Conservation (phyloP, 192 early-diverging fungal genomes). For the Coemansia sp. region DNA sequence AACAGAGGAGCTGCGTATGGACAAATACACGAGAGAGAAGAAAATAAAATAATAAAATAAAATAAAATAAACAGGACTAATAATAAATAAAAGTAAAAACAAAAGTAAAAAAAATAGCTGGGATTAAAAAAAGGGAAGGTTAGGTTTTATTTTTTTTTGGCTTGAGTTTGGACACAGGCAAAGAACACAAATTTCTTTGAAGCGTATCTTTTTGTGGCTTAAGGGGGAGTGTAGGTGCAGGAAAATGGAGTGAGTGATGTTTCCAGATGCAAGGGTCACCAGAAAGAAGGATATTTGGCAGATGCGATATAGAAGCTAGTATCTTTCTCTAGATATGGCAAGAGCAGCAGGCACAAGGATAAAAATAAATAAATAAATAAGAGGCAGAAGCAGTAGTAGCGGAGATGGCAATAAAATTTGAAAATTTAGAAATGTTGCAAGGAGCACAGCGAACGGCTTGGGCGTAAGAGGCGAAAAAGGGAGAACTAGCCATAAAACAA, state of each 20-base stretch:
- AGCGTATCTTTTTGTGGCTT: slow-evolving; percentile 1
- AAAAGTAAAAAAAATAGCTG: slow-evolving; percentile 13
- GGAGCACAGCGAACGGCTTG: not conserved
- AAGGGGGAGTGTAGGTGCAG: not conserved
- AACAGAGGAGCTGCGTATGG: not conserved
- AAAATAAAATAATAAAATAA: not conserved
- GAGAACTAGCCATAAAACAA: not conserved
- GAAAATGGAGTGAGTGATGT: not conserved
- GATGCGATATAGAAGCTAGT: not conserved
- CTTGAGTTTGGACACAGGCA: not conserved
- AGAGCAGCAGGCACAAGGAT: too few species aligned
- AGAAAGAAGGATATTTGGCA: slow-evolving; percentile 3
- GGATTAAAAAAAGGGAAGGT: slow-evolving; percentile 1
- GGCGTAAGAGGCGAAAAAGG: not conserved
- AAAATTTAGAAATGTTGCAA: not conserved
- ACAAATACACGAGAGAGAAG: not conserved
- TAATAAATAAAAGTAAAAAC: slow-evolving; percentile 5
- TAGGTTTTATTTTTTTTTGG: not conserved
- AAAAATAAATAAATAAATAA: not conserved
- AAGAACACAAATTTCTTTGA: not conserved
- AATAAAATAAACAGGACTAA: not conserved
- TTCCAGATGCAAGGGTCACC: not conserved
- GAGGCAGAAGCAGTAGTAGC: not conserved
- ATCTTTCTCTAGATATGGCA: not conserved
- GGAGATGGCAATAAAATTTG: not conserved